phyloP scores from a whole-genome alignment of 177 flowering plant genomes.

The Vitis hybrid region DNA sequence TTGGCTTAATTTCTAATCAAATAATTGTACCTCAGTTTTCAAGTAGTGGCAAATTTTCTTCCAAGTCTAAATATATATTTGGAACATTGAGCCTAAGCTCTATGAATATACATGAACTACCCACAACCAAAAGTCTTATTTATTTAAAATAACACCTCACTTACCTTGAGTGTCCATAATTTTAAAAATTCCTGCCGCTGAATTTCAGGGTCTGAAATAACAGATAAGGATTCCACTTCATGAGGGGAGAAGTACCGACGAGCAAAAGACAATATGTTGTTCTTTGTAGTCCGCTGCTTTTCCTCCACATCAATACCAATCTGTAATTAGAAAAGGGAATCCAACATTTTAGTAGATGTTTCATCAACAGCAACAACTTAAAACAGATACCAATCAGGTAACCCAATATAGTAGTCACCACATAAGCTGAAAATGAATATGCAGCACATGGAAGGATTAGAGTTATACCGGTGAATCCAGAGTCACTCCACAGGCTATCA shows the following conservation, averaged over 20 bases:
- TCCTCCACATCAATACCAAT: constrained; percentile 96
- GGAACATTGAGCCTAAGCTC: no score
- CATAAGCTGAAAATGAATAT: constrained; percentile 2
- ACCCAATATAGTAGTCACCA: background rate
- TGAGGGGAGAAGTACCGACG: constrained; percentile 62
- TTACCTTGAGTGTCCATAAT: constrained; percentile 94
- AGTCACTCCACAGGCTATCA: constrained; percentile 93
- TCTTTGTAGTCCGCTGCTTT: constrained; percentile 59
- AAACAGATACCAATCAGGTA: background rate
- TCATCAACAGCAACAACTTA: background rate
- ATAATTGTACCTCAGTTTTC: no score
- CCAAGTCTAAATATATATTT: no score
- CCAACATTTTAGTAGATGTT: constrained; percentile 7
- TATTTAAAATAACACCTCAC: background rate
- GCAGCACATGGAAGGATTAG: constrained; percentile 5
- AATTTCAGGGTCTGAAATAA: constrained; percentile 64
- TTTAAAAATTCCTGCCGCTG: constrained; percentile 79
- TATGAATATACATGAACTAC: no score
- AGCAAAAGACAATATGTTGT: constrained; percentile 61
- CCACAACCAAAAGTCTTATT: no score
- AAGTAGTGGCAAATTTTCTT: no score
- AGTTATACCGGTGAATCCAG: constrained; percentile 50
- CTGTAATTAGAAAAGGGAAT: constrained; percentile 32
- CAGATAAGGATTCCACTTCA: constrained; percentile 56
- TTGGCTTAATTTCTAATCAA: no score